These are phyloP conservation scores for Combretum micranthum DNA, from an alignment of 345 rosid genomes.

Conservation along the genomic window DNA sequence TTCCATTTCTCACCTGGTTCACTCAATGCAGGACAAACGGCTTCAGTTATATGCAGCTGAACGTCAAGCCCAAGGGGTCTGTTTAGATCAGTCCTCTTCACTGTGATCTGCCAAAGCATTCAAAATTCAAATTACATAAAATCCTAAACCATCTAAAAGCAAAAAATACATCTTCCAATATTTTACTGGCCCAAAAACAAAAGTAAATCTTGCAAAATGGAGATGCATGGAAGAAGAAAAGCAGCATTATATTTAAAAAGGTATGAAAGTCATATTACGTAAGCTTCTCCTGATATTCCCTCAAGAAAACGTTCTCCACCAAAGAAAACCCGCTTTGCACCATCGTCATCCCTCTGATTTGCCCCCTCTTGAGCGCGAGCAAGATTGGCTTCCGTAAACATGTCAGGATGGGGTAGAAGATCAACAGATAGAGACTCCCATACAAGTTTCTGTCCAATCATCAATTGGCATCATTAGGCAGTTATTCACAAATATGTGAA, in stretches of 20 bases:
- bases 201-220: too few species aligned
- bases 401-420: constrained; percentile 99
- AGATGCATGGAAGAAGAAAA: too few species aligned
- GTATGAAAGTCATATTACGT: constrained; percentile 46
- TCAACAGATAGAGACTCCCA: constrained; percentile 97
- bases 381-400: constrained; percentile 87
- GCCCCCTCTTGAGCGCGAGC: constrained; percentile 55
- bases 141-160: too few species aligned
- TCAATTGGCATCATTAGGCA: constrained; percentile 25
- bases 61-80: constrained; percentile 97
- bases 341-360: constrained; percentile 87
- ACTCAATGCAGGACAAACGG: constrained; percentile 96
- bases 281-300: constrained; percentile 94
- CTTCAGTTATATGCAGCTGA: constrained; percentile 88
- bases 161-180: too few species aligned
- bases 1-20: constrained; percentile 66
- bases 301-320: constrained; percentile 97
- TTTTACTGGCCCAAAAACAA: too few species aligned
- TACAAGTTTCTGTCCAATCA: constrained; percentile 79
- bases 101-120: constrained; percentile 59
- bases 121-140: too few species aligned
- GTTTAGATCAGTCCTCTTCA: constrained; percentile 90
- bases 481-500: neutral
- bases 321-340: constrained; percentile 96
- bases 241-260: constrained; percentile 5